Percentiles rank a stretch among this genome's conserved stretches.
These are phyloP conservation scores for Vishniacozyma victoriae DNA, from an alignment of 768 basidiomycete genomes.

Conservation along the genomic window DNA sequence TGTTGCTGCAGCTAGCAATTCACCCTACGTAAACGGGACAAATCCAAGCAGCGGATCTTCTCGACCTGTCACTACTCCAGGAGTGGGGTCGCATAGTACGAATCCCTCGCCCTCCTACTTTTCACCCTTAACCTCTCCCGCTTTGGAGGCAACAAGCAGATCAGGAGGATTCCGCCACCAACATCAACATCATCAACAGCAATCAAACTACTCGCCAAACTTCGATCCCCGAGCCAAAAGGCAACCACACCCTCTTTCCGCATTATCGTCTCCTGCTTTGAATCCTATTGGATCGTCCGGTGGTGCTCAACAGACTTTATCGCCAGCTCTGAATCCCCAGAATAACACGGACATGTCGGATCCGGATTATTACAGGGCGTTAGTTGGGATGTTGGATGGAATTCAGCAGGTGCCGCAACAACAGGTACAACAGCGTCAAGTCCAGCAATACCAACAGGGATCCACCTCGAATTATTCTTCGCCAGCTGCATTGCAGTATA, in stretches of 20 bases:
- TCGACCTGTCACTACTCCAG: constrained; percentile 32
- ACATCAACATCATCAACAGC: constrained; percentile 10
- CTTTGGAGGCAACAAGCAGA: constrained; percentile 38
- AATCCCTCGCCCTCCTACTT: constrained; percentile 42
- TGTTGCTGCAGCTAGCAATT: constrained; percentile 47
- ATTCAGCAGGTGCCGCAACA: background rate
- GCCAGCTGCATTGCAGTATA: background rate
- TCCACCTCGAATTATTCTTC: background rate
- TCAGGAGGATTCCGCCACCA: no score
- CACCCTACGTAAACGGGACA: constrained; percentile 52
- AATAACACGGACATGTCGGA: constrained; percentile 20
- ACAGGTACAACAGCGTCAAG: background rate
- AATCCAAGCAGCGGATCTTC: constrained; percentile 50
- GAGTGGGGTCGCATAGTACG: constrained; percentile 19
- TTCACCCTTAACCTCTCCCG: constrained; percentile 49
- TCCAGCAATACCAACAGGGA: constrained; percentile 5
- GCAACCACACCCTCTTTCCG: constrained; percentile 30
- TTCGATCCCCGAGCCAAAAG: constrained; percentile 9
- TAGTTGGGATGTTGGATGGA: constrained; percentile 29
- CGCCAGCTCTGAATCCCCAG: constrained; percentile 40
- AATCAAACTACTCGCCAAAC: constrained; percentile 13
- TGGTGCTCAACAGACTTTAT: constrained; percentile 40
- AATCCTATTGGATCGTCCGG: constrained; percentile 39
- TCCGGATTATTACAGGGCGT: constrained; percentile 28
- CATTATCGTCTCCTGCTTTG: constrained; percentile 29